Base-by-base conservation (phyloP, 331 rosid genomes). In the Phaseolus coccineus region DNA sequence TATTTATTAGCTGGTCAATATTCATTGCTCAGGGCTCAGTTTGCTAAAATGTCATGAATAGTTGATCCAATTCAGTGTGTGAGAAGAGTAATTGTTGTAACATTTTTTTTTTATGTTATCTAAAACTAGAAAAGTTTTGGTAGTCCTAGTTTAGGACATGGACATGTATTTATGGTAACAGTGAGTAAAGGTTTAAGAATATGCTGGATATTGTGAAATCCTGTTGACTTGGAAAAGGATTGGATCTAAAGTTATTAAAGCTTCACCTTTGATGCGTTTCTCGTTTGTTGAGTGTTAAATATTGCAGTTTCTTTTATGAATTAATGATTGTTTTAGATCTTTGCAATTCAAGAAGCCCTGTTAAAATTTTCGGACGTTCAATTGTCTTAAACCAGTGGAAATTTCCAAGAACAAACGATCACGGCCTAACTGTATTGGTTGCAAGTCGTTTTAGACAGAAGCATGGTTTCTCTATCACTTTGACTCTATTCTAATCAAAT, bases 41-140 rank as follows among this genome's bases (percentile, higher is more conserved):
- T 77, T 83, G 40, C 63, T 68, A 31, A n/a, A 65, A 33, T 80
- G 67, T 50, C 76, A 53, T 81, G 2, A 77, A 72, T 77, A 74
- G 24, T 76, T 5, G 63, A 69, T 77, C 79, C 42, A 52, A 24
- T 79, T 57, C 48, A 19, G 61, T 24, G 55, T 50, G 78, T 71
- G 76, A 53, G 19, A 31, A n/a, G 80, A 77, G 63, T 69, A 16
- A 30, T 78, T 79, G 78, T 79, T 70, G 82, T 73, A 75, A 75
- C 10, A 78, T 79, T 76, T 83, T 39, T 83, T 39, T 55, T 58
- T 70, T 46, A 13, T 62, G 73, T 77, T 65, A 35, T 64, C 44
- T 35, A 40, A 8, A 67, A 19, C 48, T 28, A 33, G 51, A 39
- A 31, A 57, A 81, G 77, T 77, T 85, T 77, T 82, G 81, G 81